Percentiles rank a stretch among this genome's conserved stretches.
Evolutionary conservation across 768 basidiomycete genomes (phyloP).

Genomic region (Phylloporus sp.): DNA sequence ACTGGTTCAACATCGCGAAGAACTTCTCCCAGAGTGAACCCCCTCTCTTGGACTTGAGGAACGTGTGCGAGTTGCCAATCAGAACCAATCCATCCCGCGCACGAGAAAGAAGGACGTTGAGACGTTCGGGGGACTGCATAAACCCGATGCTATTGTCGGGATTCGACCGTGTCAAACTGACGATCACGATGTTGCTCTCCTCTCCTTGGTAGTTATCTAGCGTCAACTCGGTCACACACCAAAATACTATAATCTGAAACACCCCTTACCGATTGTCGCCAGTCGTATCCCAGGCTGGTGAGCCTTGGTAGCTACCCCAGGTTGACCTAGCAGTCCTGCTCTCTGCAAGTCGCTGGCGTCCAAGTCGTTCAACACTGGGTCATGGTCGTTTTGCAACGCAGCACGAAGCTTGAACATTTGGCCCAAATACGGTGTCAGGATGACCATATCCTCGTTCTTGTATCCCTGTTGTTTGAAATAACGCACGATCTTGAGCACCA

Average conservation of each 20-base stretch:
- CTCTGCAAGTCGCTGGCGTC: constrained; percentile 55
- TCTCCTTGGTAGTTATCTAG: constrained; percentile 79
- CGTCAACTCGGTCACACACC: neutral
- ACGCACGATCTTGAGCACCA: constrained; percentile 62
- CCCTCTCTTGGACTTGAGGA: constrained; percentile 50
- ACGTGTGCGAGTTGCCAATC: constrained; percentile 63
- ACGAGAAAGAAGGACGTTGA: constrained; percentile 71
- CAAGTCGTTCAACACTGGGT: constrained; percentile 60
- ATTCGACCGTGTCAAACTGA: constrained; percentile 61
- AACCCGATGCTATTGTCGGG: constrained; percentile 55
- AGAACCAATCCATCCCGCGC: constrained; percentile 62
- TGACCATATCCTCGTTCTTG: constrained; percentile 51
- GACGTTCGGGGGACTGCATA: constrained; percentile 63
- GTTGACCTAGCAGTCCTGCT: constrained; percentile 48
- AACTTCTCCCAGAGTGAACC: constrained; percentile 47
- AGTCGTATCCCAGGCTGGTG: constrained; percentile 41
- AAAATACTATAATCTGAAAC: neutral
- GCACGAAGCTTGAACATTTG: constrained; percentile 50
- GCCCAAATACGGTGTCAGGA: constrained; percentile 67
- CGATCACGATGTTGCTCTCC: constrained; percentile 64
- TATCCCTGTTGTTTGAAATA: constrained; percentile 71
- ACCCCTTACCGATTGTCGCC: constrained; percentile 65
- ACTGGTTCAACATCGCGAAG: constrained; percentile 38
- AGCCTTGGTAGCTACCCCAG: constrained; percentile 34
- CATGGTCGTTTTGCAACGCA: constrained; percentile 40